Evolutionary conservation across 306 rosid genomes (phyloP).

Genomic region (Alnus glutinosa): DNA sequence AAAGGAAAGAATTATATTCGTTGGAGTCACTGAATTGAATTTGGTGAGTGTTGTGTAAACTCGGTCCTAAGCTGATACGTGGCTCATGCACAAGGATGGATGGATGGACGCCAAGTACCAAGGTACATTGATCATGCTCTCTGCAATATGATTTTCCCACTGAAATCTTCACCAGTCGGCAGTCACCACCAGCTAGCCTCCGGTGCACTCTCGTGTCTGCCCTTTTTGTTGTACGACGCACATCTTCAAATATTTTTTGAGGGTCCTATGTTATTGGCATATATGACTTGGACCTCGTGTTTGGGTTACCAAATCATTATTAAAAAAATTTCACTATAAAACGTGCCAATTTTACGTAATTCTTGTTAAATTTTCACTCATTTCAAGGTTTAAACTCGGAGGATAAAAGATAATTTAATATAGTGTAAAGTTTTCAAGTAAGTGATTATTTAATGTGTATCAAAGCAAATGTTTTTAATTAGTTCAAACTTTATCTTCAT

Average conservation of each 20-base stretch:
- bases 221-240: neutral
- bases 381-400: too few species aligned
- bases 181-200: slow-evolving; percentile 14
- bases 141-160: slow-evolving; percentile 9
- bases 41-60: slow-evolving; percentile 33
- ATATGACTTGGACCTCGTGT: neutral
- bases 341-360: too few species aligned
- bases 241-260: neutral
- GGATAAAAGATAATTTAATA: too few species aligned
- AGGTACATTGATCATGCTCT: neutral
- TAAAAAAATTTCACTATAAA: too few species aligned
- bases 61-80: slow-evolving; percentile 28
- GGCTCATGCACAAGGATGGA: slow-evolving; percentile 25
- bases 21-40: slow-evolving; percentile 24
- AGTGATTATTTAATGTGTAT: too few species aligned
- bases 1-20: slow-evolving; percentile 36
- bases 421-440: too few species aligned
- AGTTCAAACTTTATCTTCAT: too few species aligned
- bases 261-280: neutral
- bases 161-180: neutral
- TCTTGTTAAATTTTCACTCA: too few species aligned
- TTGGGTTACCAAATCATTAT: neutral
- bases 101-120: too few species aligned
- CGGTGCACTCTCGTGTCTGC: slow-evolving; percentile 5
- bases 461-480: too few species aligned